Evolutionary conservation across 768 basidiomycete genomes (phyloP), one percentile per base, ranked within the genome.

Genomic region (Lentinus tigrinus): DNA sequence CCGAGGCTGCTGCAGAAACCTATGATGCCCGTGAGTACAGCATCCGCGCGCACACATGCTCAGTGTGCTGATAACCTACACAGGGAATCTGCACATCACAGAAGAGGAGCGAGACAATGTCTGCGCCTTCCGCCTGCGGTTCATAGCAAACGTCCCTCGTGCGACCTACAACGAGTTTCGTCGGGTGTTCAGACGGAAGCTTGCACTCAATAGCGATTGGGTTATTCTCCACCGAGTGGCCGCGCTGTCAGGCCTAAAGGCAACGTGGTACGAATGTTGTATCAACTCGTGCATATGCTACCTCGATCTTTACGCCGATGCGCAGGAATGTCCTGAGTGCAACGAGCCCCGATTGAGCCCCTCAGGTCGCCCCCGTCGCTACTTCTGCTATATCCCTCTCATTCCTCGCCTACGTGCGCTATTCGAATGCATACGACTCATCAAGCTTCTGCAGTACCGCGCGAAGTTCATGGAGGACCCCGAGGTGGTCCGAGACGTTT

Each of bases 211-310:
- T 10, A 36, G 38, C 23, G 46, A 67, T 24, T 57, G 65, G 2
- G 43, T 44, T 10, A 31, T 31, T 10, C 28, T 31, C 5, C 28
- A 47, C 47, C 70, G 66, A 7, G 59, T 70, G 3, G 59, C 60
- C 6, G 71, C 68, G 37, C 70, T 78, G 3, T 63, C 76, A 3
- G 72, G 67, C 1, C 63, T 79, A 43, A 59, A 68, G 19, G 71
- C 75, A 1, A 56, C 65, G 1, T 47, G 37, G 69, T 77, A 72
- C 63, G 64, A 80, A 63, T 80, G 78, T 62, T 82, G 81, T 64
- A 48, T 65, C 23, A 74, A 76, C 49, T 77, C 74, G 0, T 81
- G 81, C 59, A 64, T 64, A 50, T 73, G 70, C 55, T 81, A 66
- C 58, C 63, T 69, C 14, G 77, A 77, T 24, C 62, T 68, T 0